Evolutionary conservation across 2,329 filamentous ascomycete species (phyloP).

Genomic region (Paraconiothyrium brasiliense): DNA sequence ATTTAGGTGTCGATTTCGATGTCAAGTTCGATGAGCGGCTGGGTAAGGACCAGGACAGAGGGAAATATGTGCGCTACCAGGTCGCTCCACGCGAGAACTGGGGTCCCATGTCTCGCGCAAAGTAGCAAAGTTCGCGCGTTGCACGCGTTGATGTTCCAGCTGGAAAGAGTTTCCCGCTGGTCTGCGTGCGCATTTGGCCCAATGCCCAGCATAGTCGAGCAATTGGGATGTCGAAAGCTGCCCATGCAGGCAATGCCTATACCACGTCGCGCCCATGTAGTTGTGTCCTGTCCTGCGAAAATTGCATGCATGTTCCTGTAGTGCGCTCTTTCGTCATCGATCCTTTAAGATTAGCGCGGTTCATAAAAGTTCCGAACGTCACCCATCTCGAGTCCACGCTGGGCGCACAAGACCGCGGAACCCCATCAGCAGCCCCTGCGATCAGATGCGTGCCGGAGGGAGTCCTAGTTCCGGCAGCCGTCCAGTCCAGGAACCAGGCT

Average conservation of each 20-base stretch:
- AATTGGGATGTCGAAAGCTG: background rate
- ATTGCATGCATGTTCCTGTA: background rate
- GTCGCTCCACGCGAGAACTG: conserved; percentile 90
- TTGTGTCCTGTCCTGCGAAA: background rate
- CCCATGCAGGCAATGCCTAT: background rate
- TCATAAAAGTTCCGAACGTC: background rate
- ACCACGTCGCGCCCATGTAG: background rate
- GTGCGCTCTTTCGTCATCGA: conserved; percentile 3
- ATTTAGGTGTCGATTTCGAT: conserved; percentile 56
- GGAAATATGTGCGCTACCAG: conserved; percentile 85
- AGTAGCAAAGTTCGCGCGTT: conserved; percentile 35
- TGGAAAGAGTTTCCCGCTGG: background rate
- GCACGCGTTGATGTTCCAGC: conserved; percentile 1
- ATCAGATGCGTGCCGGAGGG: background rate
- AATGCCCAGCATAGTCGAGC: background rate
- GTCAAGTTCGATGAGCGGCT: conserved; percentile 83
- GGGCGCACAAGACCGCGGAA: background rate
- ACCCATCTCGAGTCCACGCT: background rate
- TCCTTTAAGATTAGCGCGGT: background rate
- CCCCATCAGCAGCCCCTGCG: background rate
- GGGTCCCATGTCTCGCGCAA: conserved; percentile 77
- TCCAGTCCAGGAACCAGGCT: background rate
- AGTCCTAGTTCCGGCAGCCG: background rate
- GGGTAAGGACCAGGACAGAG: conserved; percentile 72
- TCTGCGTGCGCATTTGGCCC: background rate